Evolutionary conservation across 2,329 filamentous ascomycete genomes (phyloP), one percentile per base, ranked within the genome.

Genomic region (Trichoderma aggressivum): DNA sequence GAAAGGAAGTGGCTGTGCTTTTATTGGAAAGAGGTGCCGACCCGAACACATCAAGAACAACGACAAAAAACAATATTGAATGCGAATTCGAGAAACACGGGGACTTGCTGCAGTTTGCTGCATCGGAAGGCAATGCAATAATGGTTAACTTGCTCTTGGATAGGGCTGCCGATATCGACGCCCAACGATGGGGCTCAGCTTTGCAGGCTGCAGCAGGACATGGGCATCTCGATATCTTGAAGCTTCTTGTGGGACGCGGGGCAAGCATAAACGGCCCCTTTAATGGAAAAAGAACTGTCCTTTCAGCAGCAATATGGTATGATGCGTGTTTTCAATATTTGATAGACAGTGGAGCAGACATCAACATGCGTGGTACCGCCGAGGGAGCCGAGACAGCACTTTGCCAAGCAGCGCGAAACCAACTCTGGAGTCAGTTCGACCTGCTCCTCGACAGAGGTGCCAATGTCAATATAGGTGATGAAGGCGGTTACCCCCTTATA

Each of bases 11-110:
- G 12, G 43, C 66, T 14, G 8, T 21, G 3, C 16, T 30, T n/a
- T 60, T 71, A 1, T 18, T 73, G 1, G 39, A 56, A 5, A 70
- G 56, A 4, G 65, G 70, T 10, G 72, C 72, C 21, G 47, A 58
- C 5, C 28, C 61, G 1, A 67, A 72, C 14, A 43, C 39, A 16
- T 24, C 67, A 34, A 56, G 34, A 28, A 50, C 1, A 21, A 12
- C 11, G 5, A 21, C 11, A 24, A 24, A 1, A 24, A 24, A 1
- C 0, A 21, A 21, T 24, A 14, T 24, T 24, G 55, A 7, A 16
- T 10, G n/a, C 39, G 7, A 43, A n/a, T n/a, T 43, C 39, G 39
- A 10, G 16, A 43, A 14, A 11, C 56, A 24, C 5, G 67, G 61
- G 5, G 62, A 55, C 7, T 24, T 55, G 5, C 39, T 60, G 67